Evolutionary conservation across 495 filamentous ascomycete species (phyloP).

Genomic region (Penicillium daleae): DNA sequence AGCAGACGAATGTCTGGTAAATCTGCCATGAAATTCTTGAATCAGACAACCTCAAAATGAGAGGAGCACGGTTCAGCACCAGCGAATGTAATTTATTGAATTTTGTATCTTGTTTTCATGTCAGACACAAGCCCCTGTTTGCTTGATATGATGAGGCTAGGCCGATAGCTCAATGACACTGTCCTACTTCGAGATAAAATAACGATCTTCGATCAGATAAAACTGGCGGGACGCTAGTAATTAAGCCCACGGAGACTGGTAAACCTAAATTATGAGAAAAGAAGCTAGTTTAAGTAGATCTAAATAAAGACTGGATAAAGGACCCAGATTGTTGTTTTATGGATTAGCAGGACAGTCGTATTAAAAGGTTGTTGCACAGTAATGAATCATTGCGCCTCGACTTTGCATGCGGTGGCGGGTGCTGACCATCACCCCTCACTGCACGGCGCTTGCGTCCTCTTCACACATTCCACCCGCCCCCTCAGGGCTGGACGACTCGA

Average conservation of each 20-base stretch:
- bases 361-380: not conserved
- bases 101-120: not conserved
- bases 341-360: not conserved
- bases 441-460: not conserved
- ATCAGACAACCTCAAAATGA: not conserved
- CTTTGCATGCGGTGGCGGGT: conserved; percentile 11
- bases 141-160: not conserved
- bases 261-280: not conserved
- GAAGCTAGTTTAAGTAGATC: not conserved
- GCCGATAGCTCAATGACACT: not conserved
- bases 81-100: no score
- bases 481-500: not conserved
- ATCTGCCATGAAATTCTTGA: not conserved
- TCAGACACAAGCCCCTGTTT: not conserved
- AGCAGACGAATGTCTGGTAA: no score
- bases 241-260: not conserved
- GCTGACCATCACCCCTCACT: conserved; percentile 12
- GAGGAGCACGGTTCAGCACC: not conserved
- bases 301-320: no score
- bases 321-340: not conserved
- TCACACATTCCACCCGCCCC: not conserved
- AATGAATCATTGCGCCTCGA: not conserved
- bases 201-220: conserved; percentile 6
- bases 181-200: not conserved
- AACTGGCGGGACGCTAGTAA: not conserved